Evolutionary conservation across 306 rosid genomes (phyloP), one percentile per base, ranked within the genome.

Genomic region (Canavalia ensiformis): DNA sequence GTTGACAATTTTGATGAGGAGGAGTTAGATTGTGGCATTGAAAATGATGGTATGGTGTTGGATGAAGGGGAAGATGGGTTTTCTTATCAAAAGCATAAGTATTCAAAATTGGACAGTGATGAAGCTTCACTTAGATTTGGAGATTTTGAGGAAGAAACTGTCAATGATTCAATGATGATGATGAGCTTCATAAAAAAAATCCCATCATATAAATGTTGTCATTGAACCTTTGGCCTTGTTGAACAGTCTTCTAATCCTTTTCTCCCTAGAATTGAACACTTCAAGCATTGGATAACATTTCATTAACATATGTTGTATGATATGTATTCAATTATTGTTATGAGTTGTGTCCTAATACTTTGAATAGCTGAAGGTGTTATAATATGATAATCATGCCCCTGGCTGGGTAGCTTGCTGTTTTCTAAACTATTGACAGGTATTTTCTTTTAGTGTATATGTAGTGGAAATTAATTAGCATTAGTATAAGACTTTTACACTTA

Each of bases 141-240:
- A 81, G 95, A 93, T 83, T 86, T 90, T 45, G 99, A 93, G 33
- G 94, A 85, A 52, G 97, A 95, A 87, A 89, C 90, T 39, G 97
- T 93, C 80, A 76, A 67, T 67, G 97, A 93, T 86, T 87, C 97
- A n/a, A 89, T 93, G 84, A 90, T 91, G 97, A 86, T 92, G 98
- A 98, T 95, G 86, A 85, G 98, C 80, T 80, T 63, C 66, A 18
- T 64, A 49, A 62, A 39, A 34, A 56, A 68, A 57, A 62, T 18
- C 28, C 5, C 45, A 5, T 42, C 29, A 51, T 12, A 33, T 8
- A 63, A 62, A 46, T 69, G 55, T 39, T 37, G 45, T 13, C 77
- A n/a, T 30, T 7, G 64, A 45, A 46, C 11, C 66, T 45, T 31
- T 41, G 68, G 73, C 12, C 10, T 68, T 59, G 8, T 55, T 66